Conservation (phyloP, 2,329 filamentous ascomycete genomes). For the Tolypocladium amazonense region DNA sequence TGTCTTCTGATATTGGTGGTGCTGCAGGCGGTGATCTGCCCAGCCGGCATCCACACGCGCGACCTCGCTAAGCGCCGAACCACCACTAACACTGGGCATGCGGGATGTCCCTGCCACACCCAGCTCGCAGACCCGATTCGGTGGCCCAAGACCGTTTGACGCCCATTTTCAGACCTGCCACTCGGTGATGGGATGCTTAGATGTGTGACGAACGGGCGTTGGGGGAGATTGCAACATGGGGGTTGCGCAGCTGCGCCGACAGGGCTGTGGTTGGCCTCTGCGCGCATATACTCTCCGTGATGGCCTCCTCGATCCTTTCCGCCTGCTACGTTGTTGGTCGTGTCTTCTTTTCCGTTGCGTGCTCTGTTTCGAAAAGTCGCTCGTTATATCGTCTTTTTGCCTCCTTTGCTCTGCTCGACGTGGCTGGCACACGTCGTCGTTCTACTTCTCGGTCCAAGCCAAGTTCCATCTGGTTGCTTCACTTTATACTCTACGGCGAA, state of each 20-base stretch:
- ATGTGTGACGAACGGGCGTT: background rate
- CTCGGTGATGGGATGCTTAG: background rate
- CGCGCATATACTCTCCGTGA: background rate
- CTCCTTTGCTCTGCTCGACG: background rate
- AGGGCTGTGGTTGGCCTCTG: background rate
- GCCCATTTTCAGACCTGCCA: background rate
- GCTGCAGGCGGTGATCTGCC: background rate
- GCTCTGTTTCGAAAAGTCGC: background rate
- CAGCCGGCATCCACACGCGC: background rate
- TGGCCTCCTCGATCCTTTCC: background rate
- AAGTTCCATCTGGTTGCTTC: background rate
- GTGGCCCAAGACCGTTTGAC: background rate
- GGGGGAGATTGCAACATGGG: background rate
- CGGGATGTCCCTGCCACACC: background rate
- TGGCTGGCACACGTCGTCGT: background rate
- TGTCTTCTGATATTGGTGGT: background rate
- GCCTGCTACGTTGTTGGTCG: background rate
- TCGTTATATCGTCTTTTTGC: background rate
- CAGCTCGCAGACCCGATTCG: background rate
- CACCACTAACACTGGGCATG: background rate
- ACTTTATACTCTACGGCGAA: background rate
- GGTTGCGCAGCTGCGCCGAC: background rate
- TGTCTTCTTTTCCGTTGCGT: background rate
- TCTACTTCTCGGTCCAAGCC: background rate
- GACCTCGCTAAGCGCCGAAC: background rate